A percentile compares a stretch with the other conserved stretches of the same genome.
Evolutionary conservation across 2,329 filamentous ascomycete species (phyloP).

Genomic region (Colletotrichum melonis): DNA sequence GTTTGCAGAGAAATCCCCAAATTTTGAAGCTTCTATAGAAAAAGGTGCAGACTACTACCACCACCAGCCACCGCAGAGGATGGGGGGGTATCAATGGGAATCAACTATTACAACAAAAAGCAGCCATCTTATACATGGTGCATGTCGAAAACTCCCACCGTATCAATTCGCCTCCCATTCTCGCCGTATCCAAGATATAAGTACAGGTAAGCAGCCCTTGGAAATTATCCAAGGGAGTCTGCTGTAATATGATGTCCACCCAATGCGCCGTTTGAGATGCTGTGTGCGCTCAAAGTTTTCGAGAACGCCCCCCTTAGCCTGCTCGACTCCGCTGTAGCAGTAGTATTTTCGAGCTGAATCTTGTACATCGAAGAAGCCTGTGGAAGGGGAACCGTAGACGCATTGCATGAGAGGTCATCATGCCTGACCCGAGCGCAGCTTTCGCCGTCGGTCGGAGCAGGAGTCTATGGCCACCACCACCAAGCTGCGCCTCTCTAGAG

Average conservation of each 20-base stretch:
- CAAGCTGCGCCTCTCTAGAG: background rate
- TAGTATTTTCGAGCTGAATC: background rate
- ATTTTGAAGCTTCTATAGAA: background rate
- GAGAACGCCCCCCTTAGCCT: background rate
- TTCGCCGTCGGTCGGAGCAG: background rate
- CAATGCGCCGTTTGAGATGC: background rate
- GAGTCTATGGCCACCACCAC: background rate
- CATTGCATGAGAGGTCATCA: background rate
- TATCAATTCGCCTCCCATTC: background rate
- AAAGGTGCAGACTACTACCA: constrained; percentile 13
- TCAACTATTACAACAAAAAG: constrained; percentile 15
- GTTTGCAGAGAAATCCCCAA: background rate
- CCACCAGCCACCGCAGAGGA: constrained; percentile 10
- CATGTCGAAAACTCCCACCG: background rate
- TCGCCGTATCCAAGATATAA: constrained; percentile 27
- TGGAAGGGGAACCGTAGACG: too few species aligned
- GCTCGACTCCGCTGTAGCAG: background rate
- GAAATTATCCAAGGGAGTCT: background rate
- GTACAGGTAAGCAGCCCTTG: constrained; percentile 6
- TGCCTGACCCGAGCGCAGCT: background rate
- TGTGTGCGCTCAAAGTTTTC: background rate
- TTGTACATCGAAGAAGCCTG: background rate
- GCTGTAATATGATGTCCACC: background rate
- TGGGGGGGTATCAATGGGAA: constrained; percentile 30
- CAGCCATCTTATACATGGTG: background rate